Percentiles rank a stretch among this genome's conserved stretches.
These are phyloP conservation scores for Veloporphyrellus conicus DNA, from an alignment of 1,284 basidiomycete genomes.

Conservation along the genomic window DNA sequence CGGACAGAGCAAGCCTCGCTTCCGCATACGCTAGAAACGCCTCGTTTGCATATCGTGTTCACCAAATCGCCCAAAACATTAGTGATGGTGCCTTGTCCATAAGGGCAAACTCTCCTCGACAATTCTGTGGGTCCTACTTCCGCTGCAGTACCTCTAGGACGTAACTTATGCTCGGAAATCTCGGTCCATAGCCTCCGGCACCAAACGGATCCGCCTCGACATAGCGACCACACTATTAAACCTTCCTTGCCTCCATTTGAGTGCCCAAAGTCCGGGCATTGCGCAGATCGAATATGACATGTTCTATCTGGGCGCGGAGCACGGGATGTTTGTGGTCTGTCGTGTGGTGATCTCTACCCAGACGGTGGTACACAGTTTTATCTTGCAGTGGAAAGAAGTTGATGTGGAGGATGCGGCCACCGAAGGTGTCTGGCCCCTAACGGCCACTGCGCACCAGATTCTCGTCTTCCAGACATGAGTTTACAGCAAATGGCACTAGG, in stretches of 20 bases:
- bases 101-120: slow-evolving; percentile 5
- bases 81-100: background rate
- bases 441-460: slow-evolving; percentile 30
- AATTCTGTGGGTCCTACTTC: slow-evolving; percentile 13
- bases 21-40: slow-evolving; percentile 30
- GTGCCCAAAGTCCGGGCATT: background rate
- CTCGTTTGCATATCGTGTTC: slow-evolving; percentile 30
- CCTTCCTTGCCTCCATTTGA: slow-evolving; percentile 25
- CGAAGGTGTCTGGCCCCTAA: slow-evolving; percentile 30
- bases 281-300: slow-evolving; percentile 30
- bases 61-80: slow-evolving; percentile 7
- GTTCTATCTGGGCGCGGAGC: slow-evolving; percentile 25
- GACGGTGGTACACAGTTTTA: slow-evolving; percentile 28
- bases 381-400: slow-evolving; percentile 30
- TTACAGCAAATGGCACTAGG: background rate
- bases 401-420: slow-evolving; percentile 27
- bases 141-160: background rate
- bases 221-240: slow-evolving; percentile 22
- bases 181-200: slow-evolving; percentile 11
- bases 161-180: slow-evolving; percentile 5
- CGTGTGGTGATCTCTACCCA: slow-evolving; percentile 14
- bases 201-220: slow-evolving; percentile 25
- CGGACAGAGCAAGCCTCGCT: slow-evolving; percentile 31
- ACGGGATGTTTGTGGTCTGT: slow-evolving; percentile 31
- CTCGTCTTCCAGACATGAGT: slow-evolving; percentile 25